Evolutionary conservation across 2,329 filamentous ascomycete genomes (phyloP), one percentile per base, ranked within the genome.

Genomic region (Stagonosporopsis vannaccii): DNA sequence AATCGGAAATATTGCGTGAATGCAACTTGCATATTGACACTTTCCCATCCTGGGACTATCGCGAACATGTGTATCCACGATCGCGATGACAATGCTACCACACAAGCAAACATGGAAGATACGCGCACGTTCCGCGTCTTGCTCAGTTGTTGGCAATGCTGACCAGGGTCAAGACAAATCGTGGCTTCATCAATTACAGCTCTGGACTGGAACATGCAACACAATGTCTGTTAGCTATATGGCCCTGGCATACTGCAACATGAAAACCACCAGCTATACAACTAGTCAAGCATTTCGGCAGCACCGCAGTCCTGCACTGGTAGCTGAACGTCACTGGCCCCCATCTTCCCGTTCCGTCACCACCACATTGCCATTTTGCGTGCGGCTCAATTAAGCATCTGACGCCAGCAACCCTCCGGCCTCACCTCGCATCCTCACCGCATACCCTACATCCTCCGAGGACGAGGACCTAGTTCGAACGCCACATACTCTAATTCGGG

Each of bases 371-470:
- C 55, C 51, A 61, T 61, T 42, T 56, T 67, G 61, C 61, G 65
- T 72, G 72, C 60, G 69, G 70, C 72, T 75, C 69, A 66, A 65
- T 67, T 66, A 73, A 73, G 68, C 65, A 67, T 75, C 71, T 75
- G 65, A 75, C 71, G 70, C 71, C 70, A 73, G 67, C 72, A 72
- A 36, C 53, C 61, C 47, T 64, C 64, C 58, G 61, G 58, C 56
- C 53, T 66, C 62, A 62, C 60, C 59, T 60, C 61, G 56, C 63
- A 60, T 42, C 43, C 52, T 63, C 59, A 46, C 45, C 45, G 54
- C 56, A 47, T 48, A 44, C 53, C 58, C 52, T 49, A 49, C 51
- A 54, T 45, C 37, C 44, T 37, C 51, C 60, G 43, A 47, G 36
- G 12, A 65, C 43, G 37, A 61, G 47, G 59, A 60, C 51, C 52